Conservation (phyloP, 495 filamentous ascomycete genomes). For the Penicillium lagena region DNA sequence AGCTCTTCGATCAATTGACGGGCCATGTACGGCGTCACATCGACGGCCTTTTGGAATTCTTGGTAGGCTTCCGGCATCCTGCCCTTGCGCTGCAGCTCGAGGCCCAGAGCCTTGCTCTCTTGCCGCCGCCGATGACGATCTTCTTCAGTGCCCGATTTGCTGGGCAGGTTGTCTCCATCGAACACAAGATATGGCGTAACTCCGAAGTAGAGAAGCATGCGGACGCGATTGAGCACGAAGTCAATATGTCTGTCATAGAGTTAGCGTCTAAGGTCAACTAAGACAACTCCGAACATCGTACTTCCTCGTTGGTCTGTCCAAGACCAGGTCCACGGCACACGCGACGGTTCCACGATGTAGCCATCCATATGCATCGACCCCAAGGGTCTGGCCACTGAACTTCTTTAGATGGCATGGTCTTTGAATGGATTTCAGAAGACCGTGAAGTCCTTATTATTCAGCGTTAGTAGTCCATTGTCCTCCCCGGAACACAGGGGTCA, state of each 20-base stretch:
- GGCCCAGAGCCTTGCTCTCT: constrained; percentile 63
- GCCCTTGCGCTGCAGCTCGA: constrained; percentile 75
- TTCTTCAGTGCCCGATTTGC: constrained; percentile 86
- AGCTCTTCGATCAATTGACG: constrained; percentile 85
- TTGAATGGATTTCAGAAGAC: constrained; percentile 92
- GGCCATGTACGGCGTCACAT: constrained; percentile 96
- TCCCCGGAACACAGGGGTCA: not conserved
- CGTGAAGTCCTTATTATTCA: constrained; percentile 63
- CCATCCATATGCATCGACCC: constrained; percentile 97
- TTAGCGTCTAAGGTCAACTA: not conserved
- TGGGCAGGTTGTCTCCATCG: constrained; percentile 91
- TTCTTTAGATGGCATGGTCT: constrained; percentile 80
- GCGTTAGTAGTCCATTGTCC: not conserved
- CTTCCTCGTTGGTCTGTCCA: constrained; percentile 82
- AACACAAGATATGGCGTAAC: constrained; percentile 91
- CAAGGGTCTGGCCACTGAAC: constrained; percentile 82
- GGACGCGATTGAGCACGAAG: constrained; percentile 82
- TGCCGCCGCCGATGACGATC: constrained; percentile 64
- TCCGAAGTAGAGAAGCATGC: constrained; percentile 88
- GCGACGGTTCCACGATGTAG: constrained; percentile 88
- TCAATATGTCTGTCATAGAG: constrained; percentile 66
- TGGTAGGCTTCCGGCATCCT: constrained; percentile 72
- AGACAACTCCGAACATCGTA: constrained; percentile 20
- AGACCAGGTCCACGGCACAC: constrained; percentile 86
- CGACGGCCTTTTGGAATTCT: constrained; percentile 91